phyloP scores from a whole-genome alignment of 768 basidiomycete species.

The Infundibulicybe gibba region DNA sequence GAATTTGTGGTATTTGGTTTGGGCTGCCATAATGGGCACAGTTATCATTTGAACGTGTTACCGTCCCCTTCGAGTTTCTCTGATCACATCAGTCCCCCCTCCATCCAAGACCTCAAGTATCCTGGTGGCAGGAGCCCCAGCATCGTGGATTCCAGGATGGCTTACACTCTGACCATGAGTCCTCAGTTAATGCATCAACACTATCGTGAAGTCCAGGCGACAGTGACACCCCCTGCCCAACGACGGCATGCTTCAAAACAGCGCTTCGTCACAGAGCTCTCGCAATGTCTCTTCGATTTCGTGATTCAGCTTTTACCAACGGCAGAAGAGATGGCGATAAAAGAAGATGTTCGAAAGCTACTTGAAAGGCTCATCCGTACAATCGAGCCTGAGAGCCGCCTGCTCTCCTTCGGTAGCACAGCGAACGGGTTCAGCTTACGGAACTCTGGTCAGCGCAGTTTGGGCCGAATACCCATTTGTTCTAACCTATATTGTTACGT shows the following conservation, averaged over 20 bases:
- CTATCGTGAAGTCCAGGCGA: constrained; percentile 28
- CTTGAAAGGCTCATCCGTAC: constrained; percentile 94
- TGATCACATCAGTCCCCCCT: constrained; percentile 21
- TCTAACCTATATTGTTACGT: constrained; percentile 4
- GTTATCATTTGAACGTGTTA: constrained; percentile 25
- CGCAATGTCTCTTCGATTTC: constrained; percentile 90
- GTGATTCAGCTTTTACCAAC: constrained; percentile 91
- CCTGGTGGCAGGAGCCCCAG: constrained; percentile 16
- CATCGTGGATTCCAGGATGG: constrained; percentile 23
- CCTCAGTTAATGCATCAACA: constrained; percentile 29
- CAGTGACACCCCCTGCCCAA: constrained; percentile 26
- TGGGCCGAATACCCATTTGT: constrained; percentile 5
- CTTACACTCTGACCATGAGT: constrained; percentile 37
- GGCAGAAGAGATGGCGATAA: constrained; percentile 85
- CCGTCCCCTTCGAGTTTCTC: constrained; percentile 4
- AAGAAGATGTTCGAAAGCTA: constrained; percentile 93
- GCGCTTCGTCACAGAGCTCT: constrained; percentile 76
- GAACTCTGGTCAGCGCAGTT: constrained; percentile 70
- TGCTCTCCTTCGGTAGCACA: constrained; percentile 94
- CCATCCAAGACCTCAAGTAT: constrained; percentile 10
- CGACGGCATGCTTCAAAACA: constrained; percentile 47
- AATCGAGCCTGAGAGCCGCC: constrained; percentile 86
- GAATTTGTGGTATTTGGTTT: constrained; percentile 11
- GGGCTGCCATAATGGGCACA: constrained; percentile 19
- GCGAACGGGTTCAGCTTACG: constrained; percentile 96